Conservation (phyloP, 2,329 filamentous ascomycete genomes). For the Ilyonectria sp. region DNA sequence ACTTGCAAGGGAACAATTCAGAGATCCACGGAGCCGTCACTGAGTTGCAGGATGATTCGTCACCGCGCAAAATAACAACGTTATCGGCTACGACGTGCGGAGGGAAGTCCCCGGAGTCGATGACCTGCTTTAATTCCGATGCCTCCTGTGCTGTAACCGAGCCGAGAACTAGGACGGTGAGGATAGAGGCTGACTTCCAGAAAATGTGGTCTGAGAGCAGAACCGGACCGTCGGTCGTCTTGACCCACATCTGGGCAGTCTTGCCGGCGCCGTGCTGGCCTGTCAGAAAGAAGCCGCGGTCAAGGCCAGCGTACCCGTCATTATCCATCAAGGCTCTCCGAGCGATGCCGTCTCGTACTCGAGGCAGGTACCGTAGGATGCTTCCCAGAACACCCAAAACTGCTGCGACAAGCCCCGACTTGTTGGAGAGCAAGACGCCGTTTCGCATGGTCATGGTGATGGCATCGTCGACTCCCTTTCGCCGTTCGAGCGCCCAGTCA, state of each 20-base stretch:
- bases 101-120: not conserved
- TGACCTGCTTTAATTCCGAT: not conserved
- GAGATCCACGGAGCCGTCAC: not conserved
- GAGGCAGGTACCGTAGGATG: not conserved
- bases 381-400: conserved; percentile 50
- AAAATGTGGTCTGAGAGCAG: not conserved
- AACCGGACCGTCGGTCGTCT: not conserved
- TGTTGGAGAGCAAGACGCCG: not conserved
- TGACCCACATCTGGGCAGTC: not conserved
- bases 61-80: not conserved
- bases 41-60: not conserved
- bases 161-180: not conserved
- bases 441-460: not conserved
- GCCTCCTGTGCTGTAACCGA: not conserved
- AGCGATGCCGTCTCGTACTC: not conserved
- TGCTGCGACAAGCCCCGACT: not conserved
- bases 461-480: not conserved
- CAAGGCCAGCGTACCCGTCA: no score
- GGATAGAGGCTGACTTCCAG: not conserved
- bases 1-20: not conserved
- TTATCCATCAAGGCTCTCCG: no score
- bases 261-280: not conserved
- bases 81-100: not conserved
- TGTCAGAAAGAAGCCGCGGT: not conserved
- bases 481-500: not conserved